phyloP scores from a whole-genome alignment of 2,329 filamentous ascomycete species.

The Paecilomyces sp. region DNA sequence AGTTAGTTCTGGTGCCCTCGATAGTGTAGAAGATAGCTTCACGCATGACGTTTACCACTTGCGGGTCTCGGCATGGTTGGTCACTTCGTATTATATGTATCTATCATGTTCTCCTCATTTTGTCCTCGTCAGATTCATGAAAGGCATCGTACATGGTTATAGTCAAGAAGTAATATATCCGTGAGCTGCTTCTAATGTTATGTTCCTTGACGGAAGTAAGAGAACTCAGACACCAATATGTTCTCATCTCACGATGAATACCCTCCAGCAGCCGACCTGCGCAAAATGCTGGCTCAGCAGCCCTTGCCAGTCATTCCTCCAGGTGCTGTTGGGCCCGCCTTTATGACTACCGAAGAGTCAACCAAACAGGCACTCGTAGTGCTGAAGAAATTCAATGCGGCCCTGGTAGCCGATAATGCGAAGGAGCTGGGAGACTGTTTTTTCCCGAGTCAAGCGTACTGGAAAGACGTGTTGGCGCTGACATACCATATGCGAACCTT shows the following conservation, averaged over 20 bases:
- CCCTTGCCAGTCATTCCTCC: slow-evolving; percentile 16
- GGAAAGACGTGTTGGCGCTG: slow-evolving; percentile 30
- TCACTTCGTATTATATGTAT: no score
- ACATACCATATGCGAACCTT: slow-evolving; percentile 34
- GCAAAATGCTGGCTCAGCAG: slow-evolving; percentile 15
- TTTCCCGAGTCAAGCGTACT: slow-evolving; percentile 25
- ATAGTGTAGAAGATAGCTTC: no score
- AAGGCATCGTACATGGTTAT: no score
- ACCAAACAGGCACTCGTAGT: neutral
- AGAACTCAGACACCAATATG: neutral
- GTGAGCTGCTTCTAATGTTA: no score
- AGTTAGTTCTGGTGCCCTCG: no score
- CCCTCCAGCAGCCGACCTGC: slow-evolving; percentile 11
- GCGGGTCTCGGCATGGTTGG: no score
- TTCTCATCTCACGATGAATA: slow-evolving; percentile 4
- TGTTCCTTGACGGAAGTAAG: neutral
- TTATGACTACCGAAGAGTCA: neutral
- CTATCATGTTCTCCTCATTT: no score
- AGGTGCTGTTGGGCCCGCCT: neutral
- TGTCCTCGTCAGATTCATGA: no score
- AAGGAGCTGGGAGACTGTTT: slow-evolving; percentile 20
- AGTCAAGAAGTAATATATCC: no score
- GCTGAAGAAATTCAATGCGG: neutral
- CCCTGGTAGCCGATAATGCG: slow-evolving; percentile 8
- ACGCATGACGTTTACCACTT: no score